Percentiles rank a stretch among this genome's conserved stretches.
These are phyloP conservation scores for Saccharum officinarum DNA, from an alignment of 176 grass and related monocot species.

Conservation along the genomic window DNA sequence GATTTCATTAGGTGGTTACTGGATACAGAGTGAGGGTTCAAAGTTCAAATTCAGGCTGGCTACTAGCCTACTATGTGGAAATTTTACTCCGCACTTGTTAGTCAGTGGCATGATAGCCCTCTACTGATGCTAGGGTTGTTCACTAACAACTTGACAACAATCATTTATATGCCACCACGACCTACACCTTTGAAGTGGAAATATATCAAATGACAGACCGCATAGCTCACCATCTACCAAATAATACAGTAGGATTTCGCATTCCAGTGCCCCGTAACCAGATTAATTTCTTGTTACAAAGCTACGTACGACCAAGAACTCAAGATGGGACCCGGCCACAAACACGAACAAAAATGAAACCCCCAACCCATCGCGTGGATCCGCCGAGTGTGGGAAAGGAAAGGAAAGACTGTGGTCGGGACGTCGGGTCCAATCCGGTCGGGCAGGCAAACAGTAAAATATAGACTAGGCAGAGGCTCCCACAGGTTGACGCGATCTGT, in stretches of 20 bases:
- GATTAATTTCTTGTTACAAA: neutral
- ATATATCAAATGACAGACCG: neutral
- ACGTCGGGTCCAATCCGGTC: constrained; percentile 35
- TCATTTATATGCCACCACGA: neutral
- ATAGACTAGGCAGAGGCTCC: neutral
- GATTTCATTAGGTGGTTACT: neutral
- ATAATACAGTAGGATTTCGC: no score
- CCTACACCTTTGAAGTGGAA: neutral
- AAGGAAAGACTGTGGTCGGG: neutral
- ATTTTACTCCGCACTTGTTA: neutral
- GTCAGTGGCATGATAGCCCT: neutral
- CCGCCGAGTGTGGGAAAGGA: neutral
- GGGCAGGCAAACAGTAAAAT: constrained; percentile 36
- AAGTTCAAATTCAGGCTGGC: neutral
- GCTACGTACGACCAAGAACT: neutral
- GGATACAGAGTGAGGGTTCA: neutral
- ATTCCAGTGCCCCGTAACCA: neutral
- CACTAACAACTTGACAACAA: neutral
- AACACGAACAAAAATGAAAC: constrained; percentile 22
- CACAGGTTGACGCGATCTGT: constrained; percentile 40
- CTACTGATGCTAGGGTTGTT: neutral
- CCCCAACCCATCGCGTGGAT: neutral
- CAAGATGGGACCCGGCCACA: neutral
- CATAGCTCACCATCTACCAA: no score
- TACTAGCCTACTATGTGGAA: neutral